These are phyloP conservation scores for Candida awuae DNA, from an alignment of 805 yeast species.

Conservation along the genomic window DNA sequence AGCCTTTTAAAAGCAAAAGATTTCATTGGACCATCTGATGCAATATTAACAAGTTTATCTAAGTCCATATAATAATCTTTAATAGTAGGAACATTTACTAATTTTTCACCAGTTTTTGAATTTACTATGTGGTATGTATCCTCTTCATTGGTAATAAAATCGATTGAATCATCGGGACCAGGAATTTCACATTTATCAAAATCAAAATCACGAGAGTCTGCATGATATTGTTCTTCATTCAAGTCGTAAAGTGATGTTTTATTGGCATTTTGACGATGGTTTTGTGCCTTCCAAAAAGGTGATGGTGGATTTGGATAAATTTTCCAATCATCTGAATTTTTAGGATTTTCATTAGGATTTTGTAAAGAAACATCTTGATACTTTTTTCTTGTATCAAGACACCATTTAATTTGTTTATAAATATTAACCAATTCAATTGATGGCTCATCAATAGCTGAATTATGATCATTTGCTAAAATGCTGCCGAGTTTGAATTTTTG, in stretches of 20 bases:
- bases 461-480: constrained; percentile 41
- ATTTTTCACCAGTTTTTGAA: constrained; percentile 23
- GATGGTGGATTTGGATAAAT: constrained; percentile 92
- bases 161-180: constrained; percentile 32
- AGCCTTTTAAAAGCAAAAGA: constrained; percentile 91
- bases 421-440: constrained; percentile 61
- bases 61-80: constrained; percentile 81
- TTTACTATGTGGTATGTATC: constrained; percentile 54
- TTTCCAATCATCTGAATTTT: constrained; percentile 63
- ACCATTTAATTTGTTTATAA: constrained; percentile 51
- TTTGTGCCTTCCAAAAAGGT: constrained; percentile 60
- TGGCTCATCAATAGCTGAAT: constrained; percentile 46
- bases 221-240: background rate
- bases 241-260: constrained; percentile 1
- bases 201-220: constrained; percentile 38
- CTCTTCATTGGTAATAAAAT: constrained; percentile 41
- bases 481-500: constrained; percentile 35
- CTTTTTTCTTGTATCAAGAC: constrained; percentile 68
- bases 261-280: background rate
- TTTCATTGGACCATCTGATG: constrained; percentile 94
- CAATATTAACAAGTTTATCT: constrained; percentile 60
- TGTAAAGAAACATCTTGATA: constrained; percentile 70
- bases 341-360: constrained; percentile 72
- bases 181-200: constrained; percentile 52
- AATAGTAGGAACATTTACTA: constrained; percentile 69